Conservation (phyloP, 805 yeast species). For the Cyberlindnera mississippiensis region DNA sequence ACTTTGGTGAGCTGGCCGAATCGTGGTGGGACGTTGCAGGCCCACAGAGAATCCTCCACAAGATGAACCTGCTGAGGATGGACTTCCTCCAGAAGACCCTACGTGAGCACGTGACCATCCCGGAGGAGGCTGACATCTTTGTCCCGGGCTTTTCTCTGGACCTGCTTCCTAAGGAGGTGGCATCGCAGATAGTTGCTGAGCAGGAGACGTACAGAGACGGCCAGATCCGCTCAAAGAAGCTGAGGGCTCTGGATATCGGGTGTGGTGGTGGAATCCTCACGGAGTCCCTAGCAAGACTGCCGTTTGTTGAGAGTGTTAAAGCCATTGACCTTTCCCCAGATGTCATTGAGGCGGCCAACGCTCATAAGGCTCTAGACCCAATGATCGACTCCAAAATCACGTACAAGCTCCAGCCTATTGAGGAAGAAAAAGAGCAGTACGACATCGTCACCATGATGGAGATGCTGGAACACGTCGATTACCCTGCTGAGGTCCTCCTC, state of each 20-base stretch:
- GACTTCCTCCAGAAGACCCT: constrained; percentile 75
- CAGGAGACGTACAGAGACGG: constrained; percentile 44
- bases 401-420: constrained; percentile 63
- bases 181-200: constrained; percentile 43
- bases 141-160: constrained; percentile 75
- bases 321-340: constrained; percentile 88
- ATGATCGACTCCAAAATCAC: constrained; percentile 46
- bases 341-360: constrained; percentile 73
- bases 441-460: constrained; percentile 91
- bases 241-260: constrained; percentile 79
- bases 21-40: constrained; percentile 98
- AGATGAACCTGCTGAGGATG: constrained; percentile 88
- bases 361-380: constrained; percentile 69
- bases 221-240: constrained; percentile 29
- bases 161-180: constrained; percentile 57
- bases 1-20: constrained; percentile 83
- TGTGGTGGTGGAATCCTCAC: constrained; percentile 97
- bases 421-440: constrained; percentile 47
- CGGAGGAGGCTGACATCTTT: constrained; percentile 39
- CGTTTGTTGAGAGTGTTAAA: constrained; percentile 54
- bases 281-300: constrained; percentile 80
- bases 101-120: constrained; percentile 22
- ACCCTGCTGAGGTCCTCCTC: constrained; percentile 70
- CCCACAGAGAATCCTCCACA: constrained; percentile 88
- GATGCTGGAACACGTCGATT: constrained; percentile 89